A percentile compares a stretch with the other conserved stretches of the same genome.
These are phyloP conservation scores for Talaromyces sp. DNA, from an alignment of 2,329 filamentous ascomycete species.

Conservation along the genomic window DNA sequence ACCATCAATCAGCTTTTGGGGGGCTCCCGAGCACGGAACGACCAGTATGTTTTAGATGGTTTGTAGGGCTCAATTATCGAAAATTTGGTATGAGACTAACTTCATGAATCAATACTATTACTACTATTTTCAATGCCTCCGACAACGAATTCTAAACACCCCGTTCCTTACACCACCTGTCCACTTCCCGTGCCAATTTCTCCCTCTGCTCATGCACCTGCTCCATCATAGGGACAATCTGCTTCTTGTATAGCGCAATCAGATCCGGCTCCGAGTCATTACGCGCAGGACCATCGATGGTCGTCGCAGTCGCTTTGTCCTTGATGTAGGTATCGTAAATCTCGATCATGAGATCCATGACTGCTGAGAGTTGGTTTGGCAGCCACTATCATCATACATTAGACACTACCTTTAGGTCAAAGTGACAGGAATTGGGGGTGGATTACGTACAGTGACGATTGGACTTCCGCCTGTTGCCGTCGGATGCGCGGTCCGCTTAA, in stretches of 20 bases:
- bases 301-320: constrained; percentile 24
- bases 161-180: constrained; percentile 45
- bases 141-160: constrained; percentile 32
- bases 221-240: constrained; percentile 35
- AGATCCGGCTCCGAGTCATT: constrained; percentile 20
- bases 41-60: too few species aligned
- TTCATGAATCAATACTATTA: neutral
- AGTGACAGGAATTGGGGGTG: neutral
- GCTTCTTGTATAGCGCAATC: constrained; percentile 25
- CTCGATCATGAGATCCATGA: constrained; percentile 49
- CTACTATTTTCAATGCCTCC: neutral
- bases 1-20: neutral
- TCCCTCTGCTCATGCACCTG: constrained; percentile 32
- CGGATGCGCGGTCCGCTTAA: constrained; percentile 44
- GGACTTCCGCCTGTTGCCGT: constrained; percentile 49
- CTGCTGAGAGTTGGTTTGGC: constrained; percentile 46
- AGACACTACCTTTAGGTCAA: neutral
- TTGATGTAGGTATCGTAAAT: constrained; percentile 42
- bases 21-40: neutral
- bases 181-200: constrained; percentile 43
- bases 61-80: neutral
- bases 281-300: constrained; percentile 12
- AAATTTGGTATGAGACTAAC: neutral
- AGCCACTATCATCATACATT: constrained; percentile 35
- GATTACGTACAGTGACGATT: constrained; percentile 42